Evolutionary conservation across 306 rosid species (phyloP).

Genomic region (Luffa acutangula): DNA sequence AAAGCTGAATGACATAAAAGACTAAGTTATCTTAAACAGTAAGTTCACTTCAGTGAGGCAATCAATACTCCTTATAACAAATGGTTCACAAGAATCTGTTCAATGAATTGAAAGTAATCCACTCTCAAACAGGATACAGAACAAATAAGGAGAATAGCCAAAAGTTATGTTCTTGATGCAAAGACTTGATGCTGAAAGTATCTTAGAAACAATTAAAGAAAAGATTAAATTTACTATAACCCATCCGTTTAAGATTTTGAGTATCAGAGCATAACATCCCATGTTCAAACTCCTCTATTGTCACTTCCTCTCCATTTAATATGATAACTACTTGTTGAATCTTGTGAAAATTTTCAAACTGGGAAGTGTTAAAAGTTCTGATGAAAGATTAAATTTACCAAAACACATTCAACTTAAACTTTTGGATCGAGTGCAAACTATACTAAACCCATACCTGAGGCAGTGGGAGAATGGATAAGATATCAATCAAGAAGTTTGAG

Average conservation of each 20-base stretch:
- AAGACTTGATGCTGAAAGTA: not conserved
- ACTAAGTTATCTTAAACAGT: not conserved
- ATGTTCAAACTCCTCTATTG: not conserved
- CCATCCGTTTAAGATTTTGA: not conserved
- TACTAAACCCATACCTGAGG: slow-evolving; percentile 56
- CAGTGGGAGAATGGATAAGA: slow-evolving; percentile 71
- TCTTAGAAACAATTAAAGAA: not conserved
- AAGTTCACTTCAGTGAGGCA: not conserved
- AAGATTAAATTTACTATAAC: not conserved
- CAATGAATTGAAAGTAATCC: not conserved
- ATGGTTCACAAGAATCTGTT: not conserved
- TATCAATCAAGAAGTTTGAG: slow-evolving; percentile 58
- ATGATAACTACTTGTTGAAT: not conserved
- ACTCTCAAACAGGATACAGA: not conserved
- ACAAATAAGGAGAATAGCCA: not conserved
- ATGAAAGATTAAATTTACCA: not conserved
- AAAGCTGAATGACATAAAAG: slow-evolving; percentile 29
- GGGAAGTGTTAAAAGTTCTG: not conserved
- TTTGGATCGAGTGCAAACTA: not conserved
- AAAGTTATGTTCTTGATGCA: not conserved
- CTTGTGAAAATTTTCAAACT: not conserved
- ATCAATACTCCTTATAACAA: not conserved
- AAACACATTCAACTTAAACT: not conserved
- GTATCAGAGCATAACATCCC: not conserved
- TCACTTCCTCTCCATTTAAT: not conserved